A percentile compares a stretch with the other conserved stretches of the same genome.
phyloP scores from a whole-genome alignment of 768 basidiomycete genomes.

The Tubosaeta brunneosetosa region DNA sequence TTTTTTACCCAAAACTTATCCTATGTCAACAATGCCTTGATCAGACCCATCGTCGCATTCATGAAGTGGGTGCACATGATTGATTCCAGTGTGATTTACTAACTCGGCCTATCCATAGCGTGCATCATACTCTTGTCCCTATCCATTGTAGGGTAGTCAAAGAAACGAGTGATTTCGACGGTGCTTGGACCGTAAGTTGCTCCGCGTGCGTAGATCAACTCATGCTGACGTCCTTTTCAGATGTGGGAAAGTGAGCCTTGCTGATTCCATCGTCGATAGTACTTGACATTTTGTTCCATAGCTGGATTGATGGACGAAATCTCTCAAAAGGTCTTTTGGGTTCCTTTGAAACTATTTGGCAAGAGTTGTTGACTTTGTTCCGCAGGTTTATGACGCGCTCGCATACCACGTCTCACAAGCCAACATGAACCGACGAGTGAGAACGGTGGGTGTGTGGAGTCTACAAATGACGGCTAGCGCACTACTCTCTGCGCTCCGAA shows the following conservation, averaged over 20 bases:
- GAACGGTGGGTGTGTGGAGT: conserved; percentile 91
- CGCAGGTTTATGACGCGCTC: conserved; percentile 84
- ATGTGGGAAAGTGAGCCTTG: conserved; percentile 83
- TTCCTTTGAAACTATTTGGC: background rate
- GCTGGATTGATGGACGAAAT: conserved; percentile 92
- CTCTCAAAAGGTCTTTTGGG: conserved; percentile 61
- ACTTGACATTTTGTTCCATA: conserved; percentile 29
- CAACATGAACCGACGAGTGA: conserved; percentile 84
- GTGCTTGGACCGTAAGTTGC: conserved; percentile 84
- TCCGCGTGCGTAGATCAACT: background rate
- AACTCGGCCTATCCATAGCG: conserved; percentile 42
- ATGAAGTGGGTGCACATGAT: conserved; percentile 72
- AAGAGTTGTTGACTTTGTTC: background rate
- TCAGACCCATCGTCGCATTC: conserved; percentile 95
- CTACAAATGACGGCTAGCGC: conserved; percentile 89
- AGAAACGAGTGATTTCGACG: conserved; percentile 85
- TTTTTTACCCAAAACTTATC: conserved; percentile 85
- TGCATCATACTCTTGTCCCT: conserved; percentile 89
- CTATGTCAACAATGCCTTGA: conserved; percentile 88
- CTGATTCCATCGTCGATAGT: background rate
- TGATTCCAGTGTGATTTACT: background rate
- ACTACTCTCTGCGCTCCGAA: conserved; percentile 74
- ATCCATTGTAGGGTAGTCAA: conserved; percentile 88
- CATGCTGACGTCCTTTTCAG: conserved; percentile 34
- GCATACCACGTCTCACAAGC: conserved; percentile 92